phyloP scores from a whole-genome alignment of 129 eudicot genomes.

The Flaveria bidentis region DNA sequence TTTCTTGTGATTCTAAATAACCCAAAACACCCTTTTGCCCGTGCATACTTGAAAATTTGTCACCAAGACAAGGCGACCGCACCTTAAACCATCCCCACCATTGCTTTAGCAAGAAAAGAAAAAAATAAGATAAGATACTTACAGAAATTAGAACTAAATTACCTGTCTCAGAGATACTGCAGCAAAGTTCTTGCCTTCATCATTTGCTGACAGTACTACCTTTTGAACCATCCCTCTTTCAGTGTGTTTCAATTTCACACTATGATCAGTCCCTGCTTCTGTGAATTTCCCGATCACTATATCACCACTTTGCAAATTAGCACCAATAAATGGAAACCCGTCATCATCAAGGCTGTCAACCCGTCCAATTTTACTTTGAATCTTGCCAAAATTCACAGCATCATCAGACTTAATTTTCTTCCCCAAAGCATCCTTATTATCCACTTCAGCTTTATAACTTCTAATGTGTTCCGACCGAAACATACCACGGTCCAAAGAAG shows the following conservation, averaged over 20 bases:
- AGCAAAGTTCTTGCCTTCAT: constrained; percentile 84
- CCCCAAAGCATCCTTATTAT: constrained; percentile 48
- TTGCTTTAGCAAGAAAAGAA: constrained; percentile 2
- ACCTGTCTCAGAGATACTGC: constrained; percentile 90
- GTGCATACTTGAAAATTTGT: constrained; percentile 95
- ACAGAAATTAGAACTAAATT: constrained; percentile 1
- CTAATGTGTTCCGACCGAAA: constrained; percentile 75
- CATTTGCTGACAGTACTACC: constrained; percentile 79
- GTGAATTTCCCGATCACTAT: constrained; percentile 77
- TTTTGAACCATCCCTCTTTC: constrained; percentile 97
- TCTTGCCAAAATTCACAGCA: constrained; percentile 67
- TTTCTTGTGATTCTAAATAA: constrained; percentile 71
- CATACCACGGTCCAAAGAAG: constrained; percentile 91
- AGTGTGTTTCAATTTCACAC: constrained; percentile 81
- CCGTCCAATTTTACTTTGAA: constrained; percentile 83
- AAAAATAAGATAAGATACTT: background rate
- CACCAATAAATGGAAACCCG: constrained; percentile 85
- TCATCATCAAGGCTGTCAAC: constrained; percentile 95
- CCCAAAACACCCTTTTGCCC: constrained; percentile 96
- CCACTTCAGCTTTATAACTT: constrained; percentile 82
- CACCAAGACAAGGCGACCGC: constrained; percentile 90
- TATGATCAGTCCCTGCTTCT: constrained; percentile 76
- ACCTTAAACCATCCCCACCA: constrained; percentile 50
- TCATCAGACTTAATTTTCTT: constrained; percentile 62
- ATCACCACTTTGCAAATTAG: constrained; percentile 86